phyloP scores from a whole-genome alignment of 805 yeast genomes.

The Kodamaea restingae region DNA sequence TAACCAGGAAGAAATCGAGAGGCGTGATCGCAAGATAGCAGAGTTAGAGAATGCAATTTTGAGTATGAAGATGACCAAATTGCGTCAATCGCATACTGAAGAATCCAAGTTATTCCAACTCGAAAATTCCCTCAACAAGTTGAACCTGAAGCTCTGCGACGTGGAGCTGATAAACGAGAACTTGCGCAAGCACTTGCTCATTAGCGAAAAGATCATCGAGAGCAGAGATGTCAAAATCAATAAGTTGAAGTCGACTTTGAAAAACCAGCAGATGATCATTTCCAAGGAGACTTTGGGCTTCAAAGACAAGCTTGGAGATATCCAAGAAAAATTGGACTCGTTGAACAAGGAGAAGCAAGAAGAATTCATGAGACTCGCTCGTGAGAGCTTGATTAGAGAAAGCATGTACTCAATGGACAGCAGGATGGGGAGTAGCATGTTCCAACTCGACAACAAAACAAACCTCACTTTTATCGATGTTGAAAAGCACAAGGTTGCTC shows the following conservation, averaged over 20 bases:
- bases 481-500: conserved; percentile 4
- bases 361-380: conserved; percentile 12
- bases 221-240: conserved; percentile 55
- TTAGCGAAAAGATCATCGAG: conserved; percentile 54
- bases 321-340: conserved; percentile 17
- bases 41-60: conserved; percentile 29
- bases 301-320: conserved; percentile 39
- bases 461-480: conserved; percentile 12
- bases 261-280: conserved; percentile 48
- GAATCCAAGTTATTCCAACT: conserved; percentile 49
- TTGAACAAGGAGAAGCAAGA: conserved; percentile 13
- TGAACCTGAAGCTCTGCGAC: conserved; percentile 56
- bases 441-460: conserved; percentile 13
- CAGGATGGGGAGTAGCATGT: conserved; percentile 14
- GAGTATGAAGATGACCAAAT: conserved; percentile 24
- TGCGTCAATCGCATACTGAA: conserved; percentile 35
- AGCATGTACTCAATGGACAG: conserved; percentile 15
- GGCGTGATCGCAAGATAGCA: conserved; percentile 27
- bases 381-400: conserved; percentile 14
- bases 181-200: conserved; percentile 51
- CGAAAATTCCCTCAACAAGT: conserved; percentile 54
- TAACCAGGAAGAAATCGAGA: conserved; percentile 20
- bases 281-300: conserved; percentile 47
- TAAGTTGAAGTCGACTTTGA: conserved; percentile 46
- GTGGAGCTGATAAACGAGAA: conserved; percentile 58